Evolutionary conservation across 148 eudicot genomes (phyloP).

Genomic region (Rhododendron simsii): DNA sequence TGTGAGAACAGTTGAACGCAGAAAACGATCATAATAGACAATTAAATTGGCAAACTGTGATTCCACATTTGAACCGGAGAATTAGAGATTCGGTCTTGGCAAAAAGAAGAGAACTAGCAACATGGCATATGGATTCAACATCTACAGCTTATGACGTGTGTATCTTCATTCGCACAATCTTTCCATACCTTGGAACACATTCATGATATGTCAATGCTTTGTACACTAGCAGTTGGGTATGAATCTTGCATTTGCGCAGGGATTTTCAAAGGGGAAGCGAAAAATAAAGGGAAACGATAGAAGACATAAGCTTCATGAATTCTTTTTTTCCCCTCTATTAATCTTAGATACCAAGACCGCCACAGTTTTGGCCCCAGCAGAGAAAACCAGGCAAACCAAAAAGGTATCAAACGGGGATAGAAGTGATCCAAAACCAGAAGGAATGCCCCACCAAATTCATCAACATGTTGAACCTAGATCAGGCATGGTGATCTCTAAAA

Average conservation of each 20-base stretch:
- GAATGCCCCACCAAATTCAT: background rate
- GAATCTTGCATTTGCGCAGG: background rate
- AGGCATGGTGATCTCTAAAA: background rate
- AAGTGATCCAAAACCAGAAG: background rate
- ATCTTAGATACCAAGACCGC: background rate
- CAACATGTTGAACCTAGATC: background rate
- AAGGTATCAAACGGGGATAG: background rate
- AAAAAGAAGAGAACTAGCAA: conserved; percentile 2
- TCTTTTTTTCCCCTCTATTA: background rate
- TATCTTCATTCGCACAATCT: background rate
- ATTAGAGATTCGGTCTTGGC: background rate
- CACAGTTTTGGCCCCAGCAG: background rate
- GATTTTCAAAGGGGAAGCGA: background rate
- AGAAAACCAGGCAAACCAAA: background rate
- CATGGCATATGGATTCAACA: background rate
- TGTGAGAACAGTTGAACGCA: background rate
- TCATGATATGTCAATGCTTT: background rate
- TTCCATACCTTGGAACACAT: background rate
- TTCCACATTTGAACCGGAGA: background rate
- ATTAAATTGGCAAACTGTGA: background rate
- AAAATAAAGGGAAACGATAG: background rate
- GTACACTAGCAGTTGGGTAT: background rate
- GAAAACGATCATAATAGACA: background rate
- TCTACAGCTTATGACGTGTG: background rate
- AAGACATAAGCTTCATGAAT: background rate